A percentile compares a stretch with the other conserved stretches of the same genome.
Conservation (phyloP, 345 rosid genomes). For the Eucalyptus regnans region DNA sequence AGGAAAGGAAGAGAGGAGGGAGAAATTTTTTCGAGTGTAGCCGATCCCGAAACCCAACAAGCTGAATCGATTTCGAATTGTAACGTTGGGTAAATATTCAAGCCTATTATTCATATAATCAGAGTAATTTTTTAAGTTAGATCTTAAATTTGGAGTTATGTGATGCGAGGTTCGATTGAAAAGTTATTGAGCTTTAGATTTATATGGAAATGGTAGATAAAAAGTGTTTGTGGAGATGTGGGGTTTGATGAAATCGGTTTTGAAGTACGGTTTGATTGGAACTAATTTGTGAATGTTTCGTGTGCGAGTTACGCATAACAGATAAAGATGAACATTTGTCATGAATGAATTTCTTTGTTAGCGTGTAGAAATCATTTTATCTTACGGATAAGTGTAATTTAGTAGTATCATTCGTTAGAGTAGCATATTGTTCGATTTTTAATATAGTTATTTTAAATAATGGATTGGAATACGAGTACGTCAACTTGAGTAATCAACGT, state of each 20-base stretch:
- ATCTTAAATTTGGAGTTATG: background rate
- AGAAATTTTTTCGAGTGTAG: background rate
- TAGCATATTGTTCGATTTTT: background rate
- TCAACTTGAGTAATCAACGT: background rate
- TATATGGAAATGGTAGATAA: background rate
- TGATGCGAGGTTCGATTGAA: background rate
- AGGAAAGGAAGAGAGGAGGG: background rate
- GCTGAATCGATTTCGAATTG: background rate
- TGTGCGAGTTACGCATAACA: rapidly evolving
- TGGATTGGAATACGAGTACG: background rate
- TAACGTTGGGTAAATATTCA: background rate
- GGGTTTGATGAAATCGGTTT: background rate
- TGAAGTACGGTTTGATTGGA: background rate
- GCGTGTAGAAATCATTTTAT: background rate
- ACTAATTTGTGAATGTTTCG: background rate
- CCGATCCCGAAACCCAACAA: background rate
- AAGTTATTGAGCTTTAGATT: background rate
- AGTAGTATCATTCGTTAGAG: background rate
- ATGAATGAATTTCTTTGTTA: too few relatives aligned
- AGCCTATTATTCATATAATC: background rate
- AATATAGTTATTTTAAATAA: too few relatives aligned
- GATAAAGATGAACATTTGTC: background rate
- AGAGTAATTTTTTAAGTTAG: background rate
- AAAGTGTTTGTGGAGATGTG: background rate
- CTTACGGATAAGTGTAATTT: rapidly evolving